phyloP scores from a whole-genome alignment of 177 flowering plant genomes.

The Vitis hybrid region DNA sequence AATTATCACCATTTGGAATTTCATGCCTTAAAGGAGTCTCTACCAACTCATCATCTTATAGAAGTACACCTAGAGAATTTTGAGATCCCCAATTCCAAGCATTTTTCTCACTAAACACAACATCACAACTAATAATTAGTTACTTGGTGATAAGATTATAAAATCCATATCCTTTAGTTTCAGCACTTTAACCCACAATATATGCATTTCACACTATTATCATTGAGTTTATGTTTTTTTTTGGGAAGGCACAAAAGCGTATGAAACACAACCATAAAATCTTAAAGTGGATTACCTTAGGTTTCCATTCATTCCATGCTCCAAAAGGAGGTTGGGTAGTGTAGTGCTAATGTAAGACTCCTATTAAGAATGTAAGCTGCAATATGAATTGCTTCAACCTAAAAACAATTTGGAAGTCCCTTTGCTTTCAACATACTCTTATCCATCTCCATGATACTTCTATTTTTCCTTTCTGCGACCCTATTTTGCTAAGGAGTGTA shows the following conservation, averaged over 20 bases:
- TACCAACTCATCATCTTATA: too few species aligned
- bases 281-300: neutral
- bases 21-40: too few species aligned
- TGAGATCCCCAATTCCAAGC: too few species aligned
- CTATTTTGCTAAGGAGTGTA: conserved; percentile 9
- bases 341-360: neutral
- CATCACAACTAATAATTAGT: neutral
- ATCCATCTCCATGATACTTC: neutral
- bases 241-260: neutral
- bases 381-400: neutral
- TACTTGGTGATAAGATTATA: neutral
- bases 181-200: neutral
- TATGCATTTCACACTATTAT: too few species aligned
- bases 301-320: neutral
- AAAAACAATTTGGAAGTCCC: neutral
- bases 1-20: too few species aligned
- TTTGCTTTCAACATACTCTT: conserved; percentile 2
- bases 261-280: neutral
- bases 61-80: too few species aligned
- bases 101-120: neutral
- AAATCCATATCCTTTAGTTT: neutral
- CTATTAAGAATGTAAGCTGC: too few species aligned
- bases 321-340: neutral
- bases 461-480: neutral
- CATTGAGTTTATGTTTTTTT: neutral